Conservation (phyloP, 148 eudicot species). For the Rhododendron henanense region DNA sequence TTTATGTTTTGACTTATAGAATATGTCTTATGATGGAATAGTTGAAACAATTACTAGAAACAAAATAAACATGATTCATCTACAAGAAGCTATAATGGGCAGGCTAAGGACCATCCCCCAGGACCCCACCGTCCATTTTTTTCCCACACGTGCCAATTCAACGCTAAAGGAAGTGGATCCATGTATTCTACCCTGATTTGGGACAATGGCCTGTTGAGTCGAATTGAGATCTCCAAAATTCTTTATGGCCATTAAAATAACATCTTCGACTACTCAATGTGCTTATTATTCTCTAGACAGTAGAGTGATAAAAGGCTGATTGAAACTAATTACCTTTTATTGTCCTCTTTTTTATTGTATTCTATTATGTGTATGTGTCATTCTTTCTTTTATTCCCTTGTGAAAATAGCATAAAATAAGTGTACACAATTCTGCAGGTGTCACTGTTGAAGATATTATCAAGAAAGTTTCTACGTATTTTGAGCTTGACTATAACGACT, state of each 20-base stretch:
- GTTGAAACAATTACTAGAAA: not conserved
- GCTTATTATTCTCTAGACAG: not conserved
- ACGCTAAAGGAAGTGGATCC: not conserved
- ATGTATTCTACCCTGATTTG: not conserved
- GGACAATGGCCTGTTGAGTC: not conserved
- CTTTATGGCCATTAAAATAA: not conserved
- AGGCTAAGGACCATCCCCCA: not conserved
- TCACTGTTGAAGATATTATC: conserved; percentile 51
- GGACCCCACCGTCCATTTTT: not conserved
- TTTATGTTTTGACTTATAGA: not conserved
- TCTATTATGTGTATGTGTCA: not conserved
- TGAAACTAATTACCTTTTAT: not conserved
- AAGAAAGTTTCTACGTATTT: conserved; percentile 51
- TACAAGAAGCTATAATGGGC: not conserved
- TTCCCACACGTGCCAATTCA: not conserved
- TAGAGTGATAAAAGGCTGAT: not conserved
- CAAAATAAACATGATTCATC: not conserved
- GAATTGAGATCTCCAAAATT: not conserved
- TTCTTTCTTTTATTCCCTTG: conserved; percentile 6
- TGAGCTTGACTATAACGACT: conserved; percentile 27
- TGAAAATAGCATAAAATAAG: conserved; percentile 1
- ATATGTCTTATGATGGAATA: not conserved
- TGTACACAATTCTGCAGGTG: conserved; percentile 36
- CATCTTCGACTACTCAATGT: not conserved
- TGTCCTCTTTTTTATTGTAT: not conserved